Percentiles rank a stretch among this genome's conserved stretches.
Evolutionary conservation across 768 basidiomycete genomes (phyloP).

Genomic region (Vararia minispora): DNA sequence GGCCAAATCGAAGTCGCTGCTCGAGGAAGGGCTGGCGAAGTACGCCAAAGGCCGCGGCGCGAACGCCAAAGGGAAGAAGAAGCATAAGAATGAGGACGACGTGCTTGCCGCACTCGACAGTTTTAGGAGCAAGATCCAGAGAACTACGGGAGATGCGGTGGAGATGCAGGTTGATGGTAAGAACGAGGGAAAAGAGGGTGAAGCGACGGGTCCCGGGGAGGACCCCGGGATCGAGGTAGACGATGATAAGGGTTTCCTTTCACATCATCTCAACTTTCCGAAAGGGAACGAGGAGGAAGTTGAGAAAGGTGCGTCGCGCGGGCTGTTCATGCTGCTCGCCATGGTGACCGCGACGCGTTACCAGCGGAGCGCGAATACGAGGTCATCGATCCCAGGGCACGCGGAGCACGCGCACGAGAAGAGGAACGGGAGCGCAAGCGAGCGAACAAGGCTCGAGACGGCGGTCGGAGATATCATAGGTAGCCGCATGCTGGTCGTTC

Average conservation of each 20-base stretch:
- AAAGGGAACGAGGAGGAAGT: conserved; percentile 72
- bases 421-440: conserved; percentile 64
- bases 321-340: no score
- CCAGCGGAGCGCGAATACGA: conserved; percentile 83
- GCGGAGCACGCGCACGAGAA: conserved; percentile 64
- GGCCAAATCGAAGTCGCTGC: conserved; percentile 50
- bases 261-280: conserved; percentile 62
- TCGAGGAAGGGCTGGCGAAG: conserved; percentile 75
- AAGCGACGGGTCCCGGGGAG: conserved; percentile 17
- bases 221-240: conserved; percentile 65
- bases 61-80: conserved; percentile 41
- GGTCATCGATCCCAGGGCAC: conserved; percentile 73
- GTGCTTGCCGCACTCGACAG: conserved; percentile 56
- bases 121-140: conserved; percentile 63
- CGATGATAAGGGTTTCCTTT: conserved; percentile 63
- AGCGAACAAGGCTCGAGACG: conserved; percentile 16
- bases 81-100: conserved; percentile 60
- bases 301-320: conserved; percentile 38
- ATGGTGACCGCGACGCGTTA: no score
- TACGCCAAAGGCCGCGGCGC: conserved; percentile 59
- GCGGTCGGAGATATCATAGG: conserved; percentile 19
- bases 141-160: conserved; percentile 18
- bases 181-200: conserved; percentile 13
- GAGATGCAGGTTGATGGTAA: conserved; percentile 13
- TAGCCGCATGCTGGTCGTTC: no score